A percentile compares a stretch with the other conserved stretches of the same genome.
These are phyloP conservation scores for Thermochaetoides thermophila DNA, from an alignment of 495 filamentous ascomycete genomes.

Conservation along the genomic window DNA sequence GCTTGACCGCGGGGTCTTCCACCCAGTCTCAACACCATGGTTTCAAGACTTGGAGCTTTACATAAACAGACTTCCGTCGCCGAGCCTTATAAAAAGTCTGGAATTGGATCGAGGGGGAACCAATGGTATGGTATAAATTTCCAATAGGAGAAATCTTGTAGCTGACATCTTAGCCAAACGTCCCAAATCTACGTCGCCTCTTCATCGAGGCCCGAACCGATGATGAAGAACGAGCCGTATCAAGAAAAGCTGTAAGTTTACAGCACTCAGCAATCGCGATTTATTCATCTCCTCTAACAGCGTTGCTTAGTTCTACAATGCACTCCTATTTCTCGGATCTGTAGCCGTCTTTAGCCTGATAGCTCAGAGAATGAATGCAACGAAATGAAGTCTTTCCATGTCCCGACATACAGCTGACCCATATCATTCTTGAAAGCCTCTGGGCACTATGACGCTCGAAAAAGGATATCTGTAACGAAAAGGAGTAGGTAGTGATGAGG, in stretches of 20 bases:
- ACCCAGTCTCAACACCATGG: not conserved
- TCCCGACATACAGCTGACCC: too few relatives aligned
- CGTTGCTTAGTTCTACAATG: conserved; percentile 73
- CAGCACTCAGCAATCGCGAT: too few relatives aligned
- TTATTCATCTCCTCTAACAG: not conserved
- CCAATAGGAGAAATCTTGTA: not conserved
- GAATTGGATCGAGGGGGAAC: not conserved
- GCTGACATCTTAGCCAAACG: conserved; percentile 45
- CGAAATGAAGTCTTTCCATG: conserved; percentile 16
- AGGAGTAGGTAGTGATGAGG: not conserved
- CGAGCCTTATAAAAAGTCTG: too few relatives aligned
- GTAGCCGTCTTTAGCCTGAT: conserved; percentile 85
- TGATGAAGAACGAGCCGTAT: conserved; percentile 87
- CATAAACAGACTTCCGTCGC: too few relatives aligned
- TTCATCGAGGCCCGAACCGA: conserved; percentile 94
- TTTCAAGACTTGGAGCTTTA: too few relatives aligned
- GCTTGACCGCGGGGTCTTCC: not conserved
- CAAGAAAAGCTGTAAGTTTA: conserved; percentile 67
- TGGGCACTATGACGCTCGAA: not conserved
- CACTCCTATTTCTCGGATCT: conserved; percentile 88
- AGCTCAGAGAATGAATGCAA: conserved; percentile 50
- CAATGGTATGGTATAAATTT: not conserved
- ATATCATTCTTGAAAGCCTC: not conserved
- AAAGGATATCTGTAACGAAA: too few relatives aligned
- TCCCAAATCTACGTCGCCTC: conserved; percentile 87